Evolutionary conservation across 495 filamentous ascomycete species (phyloP).

Genomic region (Penicillium manginii): DNA sequence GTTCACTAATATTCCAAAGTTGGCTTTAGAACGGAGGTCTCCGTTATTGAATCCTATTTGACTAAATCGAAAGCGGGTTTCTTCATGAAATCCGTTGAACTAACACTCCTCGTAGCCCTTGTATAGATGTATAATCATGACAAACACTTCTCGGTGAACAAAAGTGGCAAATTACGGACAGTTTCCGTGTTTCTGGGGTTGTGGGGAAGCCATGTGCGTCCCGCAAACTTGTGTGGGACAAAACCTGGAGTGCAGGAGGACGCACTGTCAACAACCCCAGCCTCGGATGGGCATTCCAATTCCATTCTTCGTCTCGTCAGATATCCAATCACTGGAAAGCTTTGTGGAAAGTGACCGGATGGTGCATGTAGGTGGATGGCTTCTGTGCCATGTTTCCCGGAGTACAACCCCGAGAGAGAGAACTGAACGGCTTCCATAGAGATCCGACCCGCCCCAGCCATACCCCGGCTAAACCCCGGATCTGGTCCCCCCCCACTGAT

Average conservation of each 20-base stretch:
- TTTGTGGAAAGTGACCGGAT: neutral
- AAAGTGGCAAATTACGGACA: neutral
- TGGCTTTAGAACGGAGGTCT: too few species aligned
- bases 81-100: too few species aligned
- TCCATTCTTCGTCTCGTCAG: neutral
- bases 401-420: neutral
- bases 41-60: too few species aligned
- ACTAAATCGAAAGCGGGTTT: too few species aligned
- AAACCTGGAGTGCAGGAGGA: constrained; percentile 3
- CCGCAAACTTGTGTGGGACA: constrained; percentile 1
- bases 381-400: neutral
- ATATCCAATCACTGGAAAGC: neutral
- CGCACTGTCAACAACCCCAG: neutral
- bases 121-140: constrained; percentile 2
- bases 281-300: neutral
- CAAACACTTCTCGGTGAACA: neutral
- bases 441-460: constrained; percentile 2
- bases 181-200: constrained; percentile 2
- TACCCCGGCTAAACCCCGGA: constrained; percentile 6
- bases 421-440: neutral
- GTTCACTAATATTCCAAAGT: too few species aligned
- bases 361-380: neutral
- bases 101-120: neutral
- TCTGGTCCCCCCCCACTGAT: neutral
- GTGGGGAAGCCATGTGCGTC: constrained; percentile 5